phyloP scores from a whole-genome alignment of 2,329 filamentous ascomycete genomes.

The Fusarium domesticum region DNA sequence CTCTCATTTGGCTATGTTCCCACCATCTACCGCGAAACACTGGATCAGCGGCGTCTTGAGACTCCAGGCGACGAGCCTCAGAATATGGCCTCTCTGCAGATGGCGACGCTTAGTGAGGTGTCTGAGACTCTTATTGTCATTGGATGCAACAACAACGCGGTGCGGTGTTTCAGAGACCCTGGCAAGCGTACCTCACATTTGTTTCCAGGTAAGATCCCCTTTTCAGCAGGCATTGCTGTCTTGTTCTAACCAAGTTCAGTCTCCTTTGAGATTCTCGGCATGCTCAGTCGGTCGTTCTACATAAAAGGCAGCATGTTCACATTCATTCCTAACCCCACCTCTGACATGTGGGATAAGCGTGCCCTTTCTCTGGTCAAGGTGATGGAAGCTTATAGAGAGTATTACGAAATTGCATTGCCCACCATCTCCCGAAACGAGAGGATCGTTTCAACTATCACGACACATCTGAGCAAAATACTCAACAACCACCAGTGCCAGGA shows the following conservation, averaged over 20 bases:
- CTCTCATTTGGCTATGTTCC: slow-evolving; percentile 55
- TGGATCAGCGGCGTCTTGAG: slow-evolving; percentile 39
- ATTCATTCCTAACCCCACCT: slow-evolving; percentile 56
- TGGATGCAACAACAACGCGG: slow-evolving; percentile 52
- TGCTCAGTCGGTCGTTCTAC: slow-evolving; percentile 51
- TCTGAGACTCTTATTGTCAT: slow-evolving; percentile 51
- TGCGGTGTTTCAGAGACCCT: slow-evolving; percentile 42
- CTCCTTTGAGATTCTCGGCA: slow-evolving; percentile 57
- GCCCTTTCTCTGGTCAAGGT: slow-evolving; percentile 45
- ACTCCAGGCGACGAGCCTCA: slow-evolving; percentile 41
- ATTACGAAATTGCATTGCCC: slow-evolving; percentile 26
- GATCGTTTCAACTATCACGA: slow-evolving; percentile 26
- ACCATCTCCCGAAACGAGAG: slow-evolving; percentile 16
- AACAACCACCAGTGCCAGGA: slow-evolving; percentile 21
- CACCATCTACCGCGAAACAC: slow-evolving; percentile 47
- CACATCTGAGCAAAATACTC: slow-evolving; percentile 28
- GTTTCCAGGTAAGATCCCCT: slow-evolving; percentile 44
- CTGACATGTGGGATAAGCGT: slow-evolving; percentile 51
- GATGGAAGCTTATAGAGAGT: slow-evolving; percentile 37
- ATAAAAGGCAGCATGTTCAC: slow-evolving; percentile 50
- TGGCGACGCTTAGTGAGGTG: slow-evolving; percentile 50
- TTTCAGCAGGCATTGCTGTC: not conserved
- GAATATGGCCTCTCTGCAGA: slow-evolving; percentile 43
- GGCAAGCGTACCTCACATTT: slow-evolving; percentile 44
- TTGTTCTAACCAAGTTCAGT: slow-evolving; percentile 37